Evolutionary conservation across 2,329 filamentous ascomycete species (phyloP).

Genomic region (Macrophomina tecta): DNA sequence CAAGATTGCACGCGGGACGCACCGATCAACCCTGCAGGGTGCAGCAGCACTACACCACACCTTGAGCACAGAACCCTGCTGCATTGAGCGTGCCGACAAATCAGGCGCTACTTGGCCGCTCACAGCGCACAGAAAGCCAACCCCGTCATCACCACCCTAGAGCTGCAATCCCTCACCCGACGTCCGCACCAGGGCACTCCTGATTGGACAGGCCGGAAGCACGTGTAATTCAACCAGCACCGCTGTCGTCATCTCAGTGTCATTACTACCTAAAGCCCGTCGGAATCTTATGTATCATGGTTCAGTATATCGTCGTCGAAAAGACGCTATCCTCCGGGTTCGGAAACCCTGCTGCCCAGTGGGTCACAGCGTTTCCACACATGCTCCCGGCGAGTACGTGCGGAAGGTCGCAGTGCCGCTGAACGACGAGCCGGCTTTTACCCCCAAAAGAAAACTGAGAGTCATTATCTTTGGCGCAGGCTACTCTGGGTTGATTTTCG

Average conservation of each 20-base stretch:
- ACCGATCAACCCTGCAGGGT: conserved; percentile 6
- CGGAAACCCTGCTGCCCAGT: background rate
- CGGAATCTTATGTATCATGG: background rate
- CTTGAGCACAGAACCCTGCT: background rate
- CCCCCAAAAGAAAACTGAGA: conserved; percentile 14
- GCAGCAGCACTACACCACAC: background rate
- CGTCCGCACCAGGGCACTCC: background rate
- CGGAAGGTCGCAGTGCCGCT: background rate
- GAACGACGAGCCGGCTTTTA: conserved; percentile 1
- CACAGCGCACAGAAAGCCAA: background rate
- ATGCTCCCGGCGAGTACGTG: background rate
- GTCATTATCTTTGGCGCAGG: conserved; percentile 42
- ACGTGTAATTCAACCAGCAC: background rate
- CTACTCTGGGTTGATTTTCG: conserved; percentile 46
- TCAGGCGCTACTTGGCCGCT: background rate
- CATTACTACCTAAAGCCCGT: background rate
- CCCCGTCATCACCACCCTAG: background rate
- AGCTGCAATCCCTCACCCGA: conserved; percentile 1
- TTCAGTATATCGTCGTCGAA: background rate
- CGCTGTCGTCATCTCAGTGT: background rate
- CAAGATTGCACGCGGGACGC: background rate
- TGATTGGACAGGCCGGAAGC: background rate
- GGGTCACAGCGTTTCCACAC: background rate
- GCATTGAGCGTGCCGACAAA: background rate
- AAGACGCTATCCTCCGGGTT: background rate